A percentile compares a stretch with the other conserved stretches of the same genome.
These are phyloP conservation scores for Macrophomina pseudophaseolina DNA, from an alignment of 2,329 filamentous ascomycete genomes.

Conservation along the genomic window DNA sequence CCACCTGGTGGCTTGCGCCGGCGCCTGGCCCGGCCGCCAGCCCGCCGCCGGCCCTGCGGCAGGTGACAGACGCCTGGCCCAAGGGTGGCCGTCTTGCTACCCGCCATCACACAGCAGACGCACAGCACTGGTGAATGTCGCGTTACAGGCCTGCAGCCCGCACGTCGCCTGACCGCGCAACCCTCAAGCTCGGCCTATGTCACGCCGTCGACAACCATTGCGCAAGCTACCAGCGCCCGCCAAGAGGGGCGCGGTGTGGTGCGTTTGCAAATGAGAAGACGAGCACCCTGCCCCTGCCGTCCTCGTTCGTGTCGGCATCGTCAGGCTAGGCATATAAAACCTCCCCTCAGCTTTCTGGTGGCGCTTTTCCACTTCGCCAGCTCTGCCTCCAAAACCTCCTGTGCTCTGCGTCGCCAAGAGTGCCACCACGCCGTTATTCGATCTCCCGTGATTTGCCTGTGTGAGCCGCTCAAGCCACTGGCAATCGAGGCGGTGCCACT, in stretches of 20 bases:
- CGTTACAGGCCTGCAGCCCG: conserved; percentile 19
- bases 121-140: conserved; percentile 5
- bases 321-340: conserved; percentile 8
- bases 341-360: background rate
- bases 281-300: background rate
- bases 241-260: conserved; percentile 2
- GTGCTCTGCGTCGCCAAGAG: conserved; percentile 20
- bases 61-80: conserved; percentile 22
- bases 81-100: background rate
- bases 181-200: conserved; percentile 14
- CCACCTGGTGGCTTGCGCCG: conserved; percentile 15
- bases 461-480: conserved; percentile 14
- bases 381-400: conserved; percentile 1
- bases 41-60: conserved; percentile 23
- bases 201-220: conserved; percentile 10
- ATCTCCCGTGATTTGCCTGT: conserved; percentile 4
- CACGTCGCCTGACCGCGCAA: conserved; percentile 24
- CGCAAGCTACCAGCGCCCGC: conserved; percentile 18
- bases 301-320: background rate
- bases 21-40: conserved; percentile 22
- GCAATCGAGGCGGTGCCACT: conserved; percentile 15
- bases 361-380: background rate
- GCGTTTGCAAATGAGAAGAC: conserved; percentile 6
- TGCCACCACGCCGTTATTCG: conserved; percentile 22
- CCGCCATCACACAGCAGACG: conserved; percentile 12